phyloP scores from a whole-genome alignment of 768 basidiomycete genomes.

The Trametes sanguinea region DNA sequence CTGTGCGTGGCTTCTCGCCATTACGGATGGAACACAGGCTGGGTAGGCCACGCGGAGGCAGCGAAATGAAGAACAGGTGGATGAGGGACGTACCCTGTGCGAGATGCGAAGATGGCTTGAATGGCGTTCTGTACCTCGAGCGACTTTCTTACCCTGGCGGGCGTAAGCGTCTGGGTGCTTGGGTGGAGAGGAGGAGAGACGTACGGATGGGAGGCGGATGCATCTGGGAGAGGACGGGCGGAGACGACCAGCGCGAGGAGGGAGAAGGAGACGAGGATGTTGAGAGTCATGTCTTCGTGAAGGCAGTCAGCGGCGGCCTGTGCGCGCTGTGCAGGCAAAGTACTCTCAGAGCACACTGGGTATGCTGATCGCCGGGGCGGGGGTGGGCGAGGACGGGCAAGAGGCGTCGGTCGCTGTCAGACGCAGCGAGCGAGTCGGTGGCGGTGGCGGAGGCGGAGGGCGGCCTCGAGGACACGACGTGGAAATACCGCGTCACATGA shows the following conservation, averaged over 20 bases:
- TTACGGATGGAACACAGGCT: too few species aligned
- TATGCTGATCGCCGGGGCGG: slow-evolving; percentile 18
- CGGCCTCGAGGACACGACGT: neutral
- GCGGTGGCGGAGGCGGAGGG: neutral
- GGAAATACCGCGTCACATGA: neutral
- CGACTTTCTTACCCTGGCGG: slow-evolving; percentile 22
- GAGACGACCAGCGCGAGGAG: slow-evolving; percentile 48
- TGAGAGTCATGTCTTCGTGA: slow-evolving; percentile 36
- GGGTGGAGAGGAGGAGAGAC: slow-evolving; percentile 16
- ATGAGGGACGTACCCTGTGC: slow-evolving; percentile 36
- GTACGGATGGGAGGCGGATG: slow-evolving; percentile 31
- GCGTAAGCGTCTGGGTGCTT: neutral
- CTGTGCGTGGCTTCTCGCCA: too few species aligned
- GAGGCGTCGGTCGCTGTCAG: neutral
- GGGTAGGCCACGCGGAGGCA: neutral
- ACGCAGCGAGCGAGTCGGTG: slow-evolving; percentile 4
- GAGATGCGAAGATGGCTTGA: slow-evolving; percentile 40
- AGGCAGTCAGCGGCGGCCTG: slow-evolving; percentile 2
- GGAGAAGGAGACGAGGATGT: slow-evolving; percentile 41
- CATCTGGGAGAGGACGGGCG: slow-evolving; percentile 40
- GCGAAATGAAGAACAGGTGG: slow-evolving; percentile 2
- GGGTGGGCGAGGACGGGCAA: slow-evolving; percentile 1
- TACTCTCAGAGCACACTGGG: slow-evolving; percentile 3
- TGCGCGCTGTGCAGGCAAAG: neutral
- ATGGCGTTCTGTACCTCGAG: slow-evolving; percentile 34